Evolutionary conservation across 768 basidiomycete species (phyloP), one percentile per base, ranked within the genome.

Genomic region (Tylopilus intermedius): DNA sequence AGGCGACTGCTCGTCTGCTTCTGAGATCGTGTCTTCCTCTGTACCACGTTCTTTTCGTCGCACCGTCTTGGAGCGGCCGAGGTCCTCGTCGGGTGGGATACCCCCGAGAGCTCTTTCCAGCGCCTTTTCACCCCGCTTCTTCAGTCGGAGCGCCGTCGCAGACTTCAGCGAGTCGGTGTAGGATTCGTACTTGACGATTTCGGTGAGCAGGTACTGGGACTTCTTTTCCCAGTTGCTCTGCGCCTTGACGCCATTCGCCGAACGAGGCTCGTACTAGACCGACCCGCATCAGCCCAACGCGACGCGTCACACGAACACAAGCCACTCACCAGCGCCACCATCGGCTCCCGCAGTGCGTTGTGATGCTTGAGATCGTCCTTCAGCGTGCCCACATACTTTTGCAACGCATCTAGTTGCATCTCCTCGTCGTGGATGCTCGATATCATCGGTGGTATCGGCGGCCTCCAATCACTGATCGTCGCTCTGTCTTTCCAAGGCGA

Each of bases 111-210:
- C 83, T 44, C 73, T 73, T 63, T 88, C 85, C 44, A 88, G 67
- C 30, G 79, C 82, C 72, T 90, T 94, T 71, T 97, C 91, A 29
- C 94, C 94, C 49, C 92, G 82, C 68, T 86, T 91, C 72, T 90
- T 91, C 59, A 95, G 73, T 32, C 94, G 83, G 40, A 95, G 76
- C 8, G 76, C 74, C 85, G 94, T 94, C 35, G 88, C 94, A 4
- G 75, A 71, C 65, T 86, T 82, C 29, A 99, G 77, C 6, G 93
- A 90, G 58, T 95, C 93, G 50, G 95, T 86, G 67, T 99, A 99
- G 14, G 89, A 88, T 49, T 91, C 85, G 69, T 97, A 98, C 68
- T 98, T 98, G 65, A 93, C 90, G 39, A 92, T 90, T 72, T 99
- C 95, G 8, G 88, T 82, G 49, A 94, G 77, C 44, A 98, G 73